Evolutionary conservation across 352 stramenopile genomes (phyloP).

Genomic region (Phytophthora pini): DNA sequence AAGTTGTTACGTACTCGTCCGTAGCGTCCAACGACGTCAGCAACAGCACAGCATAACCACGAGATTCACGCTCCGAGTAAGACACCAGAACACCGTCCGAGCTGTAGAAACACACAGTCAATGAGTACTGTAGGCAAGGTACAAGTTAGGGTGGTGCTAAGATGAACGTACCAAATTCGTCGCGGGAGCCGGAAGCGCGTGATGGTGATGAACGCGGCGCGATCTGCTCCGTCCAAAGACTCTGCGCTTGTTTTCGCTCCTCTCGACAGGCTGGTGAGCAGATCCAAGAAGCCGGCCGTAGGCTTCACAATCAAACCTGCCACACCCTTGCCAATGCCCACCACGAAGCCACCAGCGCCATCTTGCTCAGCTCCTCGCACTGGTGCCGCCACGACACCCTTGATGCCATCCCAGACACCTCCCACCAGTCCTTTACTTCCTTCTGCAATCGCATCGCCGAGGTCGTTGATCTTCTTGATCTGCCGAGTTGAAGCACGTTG

Average conservation of each 20-base stretch:
- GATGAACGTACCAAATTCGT: conserved; percentile 68
- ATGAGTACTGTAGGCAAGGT: not conserved
- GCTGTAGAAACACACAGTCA: conserved; percentile 33
- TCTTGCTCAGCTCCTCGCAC: conserved; percentile 80
- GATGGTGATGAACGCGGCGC: conserved; percentile 46
- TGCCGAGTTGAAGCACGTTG: conserved; percentile 79
- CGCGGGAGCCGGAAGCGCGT: conserved; percentile 77
- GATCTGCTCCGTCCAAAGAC: conserved; percentile 68
- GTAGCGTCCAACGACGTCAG: conserved; percentile 79
- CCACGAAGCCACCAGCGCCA: conserved; percentile 80
- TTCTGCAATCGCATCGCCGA: conserved; percentile 84
- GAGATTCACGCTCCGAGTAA: conserved; percentile 80
- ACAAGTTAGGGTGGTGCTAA: not conserved
- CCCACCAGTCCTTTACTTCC: conserved; percentile 80
- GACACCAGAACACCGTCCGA: conserved; percentile 82
- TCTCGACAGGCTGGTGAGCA: conserved; percentile 82
- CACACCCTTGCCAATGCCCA: conserved; percentile 86
- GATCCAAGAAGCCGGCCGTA: conserved; percentile 80
- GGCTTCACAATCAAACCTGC: conserved; percentile 86
- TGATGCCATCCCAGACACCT: conserved; percentile 85
- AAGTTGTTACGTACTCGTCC: conserved; percentile 68
- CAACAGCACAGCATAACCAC: conserved; percentile 77
- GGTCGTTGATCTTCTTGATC: conserved; percentile 80
- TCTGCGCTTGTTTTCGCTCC: conserved; percentile 86
- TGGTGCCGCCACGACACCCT: conserved; percentile 79